Base-by-base conservation (phyloP, 2,329 filamentous ascomycete genomes). In the Sporothrix curviconia region DNA sequence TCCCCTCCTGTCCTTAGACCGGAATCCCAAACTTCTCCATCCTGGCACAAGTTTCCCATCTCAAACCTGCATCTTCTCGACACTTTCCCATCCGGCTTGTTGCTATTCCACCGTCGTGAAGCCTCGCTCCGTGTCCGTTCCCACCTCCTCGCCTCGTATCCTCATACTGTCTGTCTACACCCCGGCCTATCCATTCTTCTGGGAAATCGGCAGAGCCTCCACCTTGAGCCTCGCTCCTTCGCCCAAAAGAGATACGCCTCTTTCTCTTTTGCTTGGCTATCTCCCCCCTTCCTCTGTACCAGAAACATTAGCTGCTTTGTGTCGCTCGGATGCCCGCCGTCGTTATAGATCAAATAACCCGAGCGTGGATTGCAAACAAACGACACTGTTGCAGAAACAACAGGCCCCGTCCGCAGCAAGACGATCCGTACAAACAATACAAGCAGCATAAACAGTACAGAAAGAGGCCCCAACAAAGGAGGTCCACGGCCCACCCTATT, bases 271-370 rank as follows among this genome's bases (percentile, higher is more conserved):
- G 25, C 37, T 36, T 44, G 22, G 42, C 24, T 9, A 32, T 32
- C 39, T 19, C 36, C 40, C 49, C 25, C 36, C 22, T 46, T 42
- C 25, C 34, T 39, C 46, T 51, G 34, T 11, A 53, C 47, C 47
- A 46, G 60, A 62, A 61, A 58, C 60, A 47, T 24, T 52, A 56
- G 42, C 58, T 60, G 58, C 55, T 54, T 55, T 66, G 76, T 78
- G 73, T 71, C 74, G 77, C 72, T 74, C 77, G 75, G 70, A 81
- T 82, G 79, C 78, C 73, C 67, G 72, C 76, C 71, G 72, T 74
- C 69, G 72, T 72, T 65, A 76, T 77, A 78, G 75, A 79, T 74
- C 74, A 71, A 71, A 77, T 76, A 65, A 69, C 69, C 65, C 74
- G 74, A 72, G 75, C 73, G 62, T 78, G 76, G 76, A 75, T 75